These are phyloP conservation scores for Forsythia viridissima DNA, from an alignment of 257 asterid genomes.

Conservation along the genomic window DNA sequence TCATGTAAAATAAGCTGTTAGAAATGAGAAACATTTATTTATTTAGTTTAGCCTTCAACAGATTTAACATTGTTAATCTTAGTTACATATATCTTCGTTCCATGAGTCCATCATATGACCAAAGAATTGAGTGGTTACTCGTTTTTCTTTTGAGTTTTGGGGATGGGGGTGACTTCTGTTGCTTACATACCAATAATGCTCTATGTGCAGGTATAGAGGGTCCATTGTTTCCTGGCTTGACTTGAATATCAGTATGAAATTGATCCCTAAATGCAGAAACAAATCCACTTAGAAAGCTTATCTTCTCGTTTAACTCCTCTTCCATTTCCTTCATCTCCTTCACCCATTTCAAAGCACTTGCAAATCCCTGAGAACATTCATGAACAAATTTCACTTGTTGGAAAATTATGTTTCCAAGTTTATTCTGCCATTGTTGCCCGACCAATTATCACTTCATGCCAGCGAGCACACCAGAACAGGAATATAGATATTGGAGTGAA, in stretches of 20 bases:
- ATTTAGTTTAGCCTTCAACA: no score
- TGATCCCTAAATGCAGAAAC: constrained; percentile 60
- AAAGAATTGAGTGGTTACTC: no score
- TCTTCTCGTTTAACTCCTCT: constrained; percentile 62
- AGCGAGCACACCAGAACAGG: no score
- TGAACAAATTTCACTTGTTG: background rate
- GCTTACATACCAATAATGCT: constrained; percentile 65
- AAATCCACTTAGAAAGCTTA: constrained; percentile 62
- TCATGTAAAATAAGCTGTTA: background rate
- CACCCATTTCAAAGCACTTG: constrained; percentile 80
- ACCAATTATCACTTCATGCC: no score
- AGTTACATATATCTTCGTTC: background rate
- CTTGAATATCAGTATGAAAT: constrained; percentile 71
- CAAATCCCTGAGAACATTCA: constrained; percentile 57
- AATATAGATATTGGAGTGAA: no score
- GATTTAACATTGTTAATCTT: no score
- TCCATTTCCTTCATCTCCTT: constrained; percentile 85
- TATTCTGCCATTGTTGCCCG: no score
- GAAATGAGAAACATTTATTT: no score
- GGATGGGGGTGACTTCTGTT: background rate
- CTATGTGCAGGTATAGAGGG: constrained; percentile 76
- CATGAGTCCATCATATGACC: background rate
- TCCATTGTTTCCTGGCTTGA: constrained; percentile 71
- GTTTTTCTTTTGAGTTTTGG: background rate
- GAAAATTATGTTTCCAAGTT: no score